Base-by-base conservation (phyloP, 2,329 filamentous ascomycete species). In the Penicillium digitatum region DNA sequence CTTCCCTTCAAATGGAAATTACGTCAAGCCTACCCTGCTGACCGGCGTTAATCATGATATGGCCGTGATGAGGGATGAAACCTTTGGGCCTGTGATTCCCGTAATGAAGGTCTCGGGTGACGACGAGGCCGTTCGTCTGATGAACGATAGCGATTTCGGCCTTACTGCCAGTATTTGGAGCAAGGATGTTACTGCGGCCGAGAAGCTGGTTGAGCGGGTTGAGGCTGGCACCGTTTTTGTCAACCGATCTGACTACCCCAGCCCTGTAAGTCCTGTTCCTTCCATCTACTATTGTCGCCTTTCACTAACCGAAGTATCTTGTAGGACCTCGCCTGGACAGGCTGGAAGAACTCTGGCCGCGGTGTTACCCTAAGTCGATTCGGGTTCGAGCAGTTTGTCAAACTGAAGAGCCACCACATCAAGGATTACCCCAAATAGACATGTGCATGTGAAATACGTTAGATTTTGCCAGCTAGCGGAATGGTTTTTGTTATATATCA, bases 141-240 rank as follows among this genome's bases (percentile, higher is more conserved):
- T 97, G 91, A 96, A 96, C 67, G 91, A 96, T 71, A 94, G 89
- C 75, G 87, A 95, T 62, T 95, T 95, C 70, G 93, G 93, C 5
- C 80, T 97, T 58, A 96, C 93, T 3, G 93, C 92, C n/a, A 95
- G 90, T 67, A 91, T 97, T 66, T 97, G 93, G 93, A 96, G 91
- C 55, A 95, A 94, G 73, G 90, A 97, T 69, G 84, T 86, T 2
- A 80, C 78, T 43, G 86, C 81, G 69, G 93, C 87, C 16, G 85
- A 91, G 64, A 82, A 88, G 70, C 80, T 97, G 49, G 84, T 87
- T 37, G 87, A 94, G 52, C 80, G 86, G 48, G 85, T 97, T 45
- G 92, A 96, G 71, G 92, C 93, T 43, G 93, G 93, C 39, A 97
- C 93, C 1, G 92, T 96, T 46, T 97, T 96, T 76, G 89, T 97